These are phyloP conservation scores for Stentor roeselii DNA, from an alignment of 73 alveolate genomes.

Conservation along the genomic window DNA sequence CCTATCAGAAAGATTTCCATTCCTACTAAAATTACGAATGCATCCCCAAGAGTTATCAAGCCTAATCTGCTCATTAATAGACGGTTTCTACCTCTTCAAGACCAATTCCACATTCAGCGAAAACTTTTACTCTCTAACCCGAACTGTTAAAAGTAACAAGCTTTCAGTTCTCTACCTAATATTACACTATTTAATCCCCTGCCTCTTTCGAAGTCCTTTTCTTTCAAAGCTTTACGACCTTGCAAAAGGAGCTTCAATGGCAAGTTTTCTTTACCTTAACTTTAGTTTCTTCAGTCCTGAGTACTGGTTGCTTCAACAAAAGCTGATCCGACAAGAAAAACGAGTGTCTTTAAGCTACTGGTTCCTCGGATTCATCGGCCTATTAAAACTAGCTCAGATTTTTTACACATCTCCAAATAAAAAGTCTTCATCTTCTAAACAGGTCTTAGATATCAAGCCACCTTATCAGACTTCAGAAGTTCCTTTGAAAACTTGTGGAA, in stretches of 20 bases:
- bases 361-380: not conserved
- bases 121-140: conserved; percentile 6
- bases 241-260: not conserved
- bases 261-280: not conserved
- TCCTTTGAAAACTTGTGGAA: not conserved
- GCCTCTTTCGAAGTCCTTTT: not conserved
- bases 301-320: not conserved
- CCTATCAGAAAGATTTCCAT: not conserved
- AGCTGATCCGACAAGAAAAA: not conserved
- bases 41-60: not conserved
- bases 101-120: not conserved
- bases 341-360: not conserved
- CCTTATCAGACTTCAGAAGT: not conserved
- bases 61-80: not conserved
- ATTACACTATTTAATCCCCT: not conserved
- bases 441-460: not conserved
- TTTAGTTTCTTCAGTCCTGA: not conserved
- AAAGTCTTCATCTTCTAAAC: too few relatives aligned
- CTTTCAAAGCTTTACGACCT: not conserved
- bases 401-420: not conserved
- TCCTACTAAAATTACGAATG: not conserved
- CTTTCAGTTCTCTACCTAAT: not conserved
- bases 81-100: not conserved
- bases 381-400: not conserved
- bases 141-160: not conserved